A percentile compares a stretch with the other conserved stretches of the same genome.
Evolutionary conservation across 2,329 filamentous ascomycete species (phyloP).

Genomic region (Apiospora phragmitis): DNA sequence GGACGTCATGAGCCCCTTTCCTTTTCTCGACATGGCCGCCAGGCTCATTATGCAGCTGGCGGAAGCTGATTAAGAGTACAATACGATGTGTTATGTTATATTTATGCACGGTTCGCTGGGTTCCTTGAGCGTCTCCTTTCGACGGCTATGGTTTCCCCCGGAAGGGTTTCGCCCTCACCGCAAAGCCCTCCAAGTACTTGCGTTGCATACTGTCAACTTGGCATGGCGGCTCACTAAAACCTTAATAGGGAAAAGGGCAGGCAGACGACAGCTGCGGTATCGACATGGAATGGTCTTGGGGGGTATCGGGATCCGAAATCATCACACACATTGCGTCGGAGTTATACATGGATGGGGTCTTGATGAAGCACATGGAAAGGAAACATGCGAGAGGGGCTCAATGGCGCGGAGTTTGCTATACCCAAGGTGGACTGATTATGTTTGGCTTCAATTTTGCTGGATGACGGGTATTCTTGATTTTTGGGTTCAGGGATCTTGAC

Average conservation of each 20-base stretch:
- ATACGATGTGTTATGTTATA: neutral
- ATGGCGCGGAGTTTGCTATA: slow-evolving; percentile 13
- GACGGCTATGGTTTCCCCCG: neutral
- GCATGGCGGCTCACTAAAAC: neutral
- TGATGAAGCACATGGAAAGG: slow-evolving; percentile 9
- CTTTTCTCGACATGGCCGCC: slow-evolving; percentile 91
- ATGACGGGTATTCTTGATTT: slow-evolving; percentile 5
- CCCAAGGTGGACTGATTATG: slow-evolving; percentile 8
- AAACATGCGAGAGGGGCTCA: neutral
- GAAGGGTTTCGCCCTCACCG: neutral
- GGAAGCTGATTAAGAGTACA: slow-evolving; percentile 61
- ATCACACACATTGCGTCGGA: slow-evolving; percentile 11
- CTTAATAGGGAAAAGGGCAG: neutral
- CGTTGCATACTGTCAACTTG: neutral
- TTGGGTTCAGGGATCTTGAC: neutral
- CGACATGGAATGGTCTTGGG: neutral
- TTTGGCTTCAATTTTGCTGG: slow-evolving; percentile 5
- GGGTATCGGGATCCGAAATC: neutral
- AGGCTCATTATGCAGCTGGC: slow-evolving; percentile 91
- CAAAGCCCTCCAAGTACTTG: neutral
- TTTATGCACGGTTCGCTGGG: neutral
- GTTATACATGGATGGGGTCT: slow-evolving; percentile 9
- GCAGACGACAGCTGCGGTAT: neutral
- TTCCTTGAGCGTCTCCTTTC: neutral
- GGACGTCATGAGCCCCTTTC: slow-evolving; percentile 91